Base-by-base conservation (phyloP, 257 asterid species). In the Solanum bulbocastanum region DNA sequence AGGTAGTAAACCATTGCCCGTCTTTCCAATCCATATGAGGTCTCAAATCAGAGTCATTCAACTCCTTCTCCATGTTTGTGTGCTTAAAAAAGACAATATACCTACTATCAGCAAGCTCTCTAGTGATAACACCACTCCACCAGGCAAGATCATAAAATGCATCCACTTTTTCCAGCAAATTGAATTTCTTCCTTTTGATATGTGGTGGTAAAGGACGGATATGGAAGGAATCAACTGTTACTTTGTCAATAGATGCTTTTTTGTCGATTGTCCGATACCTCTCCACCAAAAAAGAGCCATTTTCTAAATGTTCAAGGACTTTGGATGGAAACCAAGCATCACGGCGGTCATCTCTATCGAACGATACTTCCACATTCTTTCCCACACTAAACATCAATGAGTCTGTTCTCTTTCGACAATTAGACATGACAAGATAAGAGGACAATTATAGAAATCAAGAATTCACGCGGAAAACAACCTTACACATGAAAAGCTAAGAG, bases 11-110 rank as follows among this genome's bases (percentile, higher is more conserved):
- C 98, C 98, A 96, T 84, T 91, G 93, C 8, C 95, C 96, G 40
- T 93, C 91, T 87, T 91, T 94, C 98, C 98, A 96, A 35, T 93
- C 96, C 94, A 94, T 88, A 88, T 92, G 98, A 78, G 94, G 95
- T 89, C 99, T 94, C 91, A 95, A 76, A 58, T 95, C 93, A 10
- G 92, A 68, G 60, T 87, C 91, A 49, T 42, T 82, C 84, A 94
- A 90, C 86, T 88, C 91, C 89, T 60, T 88, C 5, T 89, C 90
- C 90, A 44, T 87, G 35, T 91, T 93, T 78, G 74, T 62, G 76
- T 83, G 87, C 91, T 91, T 91, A 86, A 92, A 91, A 88, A 81
- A 92, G 36, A 96, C 98, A 58, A 68, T 18, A 82, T 94, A 95
- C 86, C 84, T 90, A 86, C 84, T 71, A 83, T 91, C 91, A 86